Evolutionary conservation across 1,284 basidiomycete species (phyloP).

Genomic region (Tilletia walkeri): DNA sequence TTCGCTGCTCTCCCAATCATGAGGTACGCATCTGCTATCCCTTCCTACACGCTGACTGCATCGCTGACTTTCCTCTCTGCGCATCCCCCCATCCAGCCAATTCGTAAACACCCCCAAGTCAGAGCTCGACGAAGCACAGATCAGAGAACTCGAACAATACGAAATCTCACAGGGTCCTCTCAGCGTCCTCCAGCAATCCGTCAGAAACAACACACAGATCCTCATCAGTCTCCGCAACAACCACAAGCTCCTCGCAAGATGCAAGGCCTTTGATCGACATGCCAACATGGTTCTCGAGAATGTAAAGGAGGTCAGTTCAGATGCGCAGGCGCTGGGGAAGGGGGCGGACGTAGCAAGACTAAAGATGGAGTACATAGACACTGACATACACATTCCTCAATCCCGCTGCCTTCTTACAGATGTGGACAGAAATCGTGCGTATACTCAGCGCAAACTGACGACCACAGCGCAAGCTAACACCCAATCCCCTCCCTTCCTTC

Average conservation of each 20-base stretch:
- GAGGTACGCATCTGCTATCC: neutral
- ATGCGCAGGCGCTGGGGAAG: too few relatives aligned
- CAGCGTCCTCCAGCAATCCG: slow-evolving; percentile 96
- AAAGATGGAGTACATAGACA: too few relatives aligned
- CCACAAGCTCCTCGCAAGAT: slow-evolving; percentile 93
- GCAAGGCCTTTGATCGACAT: slow-evolving; percentile 98
- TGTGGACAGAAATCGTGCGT: slow-evolving; percentile 85
- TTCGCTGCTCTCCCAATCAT: neutral
- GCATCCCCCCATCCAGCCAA: slow-evolving; percentile 66
- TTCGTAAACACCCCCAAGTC: slow-evolving; percentile 95
- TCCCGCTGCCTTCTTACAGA: slow-evolving; percentile 61
- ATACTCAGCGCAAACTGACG: neutral
- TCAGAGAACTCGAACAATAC: slow-evolving; percentile 84
- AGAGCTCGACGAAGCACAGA: slow-evolving; percentile 93
- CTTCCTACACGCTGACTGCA: neutral
- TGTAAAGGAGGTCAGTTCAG: slow-evolving; percentile 45
- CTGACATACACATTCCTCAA: too few relatives aligned
- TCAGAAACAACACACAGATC: slow-evolving; percentile 95
- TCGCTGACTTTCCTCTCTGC: neutral
- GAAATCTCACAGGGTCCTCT: slow-evolving; percentile 68
- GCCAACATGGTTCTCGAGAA: slow-evolving; percentile 79
- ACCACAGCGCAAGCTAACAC: neutral
- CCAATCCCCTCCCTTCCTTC: neutral
- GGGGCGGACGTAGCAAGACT: too few relatives aligned
- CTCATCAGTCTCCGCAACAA: slow-evolving; percentile 96